Base-by-base conservation (phyloP, 2,329 filamentous ascomycete species). In the Alternaria atra region DNA sequence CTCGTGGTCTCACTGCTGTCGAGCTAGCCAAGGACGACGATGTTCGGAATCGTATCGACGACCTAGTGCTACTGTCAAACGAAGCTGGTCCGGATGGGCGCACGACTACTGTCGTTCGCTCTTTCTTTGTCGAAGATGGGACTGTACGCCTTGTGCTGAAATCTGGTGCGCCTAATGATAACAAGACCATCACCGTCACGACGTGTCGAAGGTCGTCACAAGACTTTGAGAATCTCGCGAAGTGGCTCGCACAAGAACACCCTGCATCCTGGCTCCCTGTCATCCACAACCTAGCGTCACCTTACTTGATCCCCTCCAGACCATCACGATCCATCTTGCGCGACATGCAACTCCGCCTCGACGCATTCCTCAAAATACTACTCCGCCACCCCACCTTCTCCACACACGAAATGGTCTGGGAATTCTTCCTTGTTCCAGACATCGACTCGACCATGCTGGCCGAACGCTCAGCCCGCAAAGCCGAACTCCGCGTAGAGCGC, bases 1-100 rank as follows among this genome's bases (percentile, higher is more conserved):
- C 92, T 15, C 88, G 95, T 60, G 95, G 95, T 0, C 84, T 99
- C 69, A 97, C 94, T 7, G 95, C 95, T 7, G 93, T 98, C 6
- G 95, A 99, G 79, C 85, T 99, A 47, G 95, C 96, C 51, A 99
- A 99, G 77, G 96, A 99, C 72, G 95, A 99, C 75, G 95, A 99
- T 69, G 92, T 99, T 27, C 89, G 95, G 39, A 99, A 98, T 80
- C 90, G 92, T 70, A 97, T 99, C 65, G 95, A 99, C 74, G 95
- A 99, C 76, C 84, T 99, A 64, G 90, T 94, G 1, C 82, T 99
- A 9, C 90, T 99, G 66, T 91, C 91, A 5, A 78, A 74, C 39
- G 73, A 78, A 1, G 84, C 91, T 5, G 89, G 88, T 10, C 84
- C 86, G 9, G 93, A 97, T 68, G 90, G 90, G 4, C 88, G 94